Conservation (phyloP, 768 basidiomycete genomes). For the Lyophyllum decastes region DNA sequence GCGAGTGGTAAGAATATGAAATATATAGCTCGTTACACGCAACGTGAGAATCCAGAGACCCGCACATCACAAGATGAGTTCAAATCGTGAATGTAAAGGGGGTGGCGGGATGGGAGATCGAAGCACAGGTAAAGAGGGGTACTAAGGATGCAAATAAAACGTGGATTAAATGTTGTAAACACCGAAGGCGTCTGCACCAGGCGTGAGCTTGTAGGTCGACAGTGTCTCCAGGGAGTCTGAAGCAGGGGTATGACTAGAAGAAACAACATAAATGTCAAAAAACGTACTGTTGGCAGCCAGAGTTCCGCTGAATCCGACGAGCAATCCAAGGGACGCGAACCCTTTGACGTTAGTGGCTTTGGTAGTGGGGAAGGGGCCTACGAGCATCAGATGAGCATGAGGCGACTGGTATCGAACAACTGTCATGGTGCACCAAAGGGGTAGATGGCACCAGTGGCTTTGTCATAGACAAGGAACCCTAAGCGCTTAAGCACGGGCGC, state of each 20-base stretch:
- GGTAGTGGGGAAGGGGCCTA: background rate
- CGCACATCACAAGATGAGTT: too few relatives aligned
- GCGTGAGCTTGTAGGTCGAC: background rate
- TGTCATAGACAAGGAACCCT: background rate
- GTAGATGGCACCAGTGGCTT: background rate
- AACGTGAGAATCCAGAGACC: too few relatives aligned
- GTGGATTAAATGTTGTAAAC: background rate
- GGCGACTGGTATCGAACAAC: background rate
- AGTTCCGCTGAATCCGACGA: constrained; percentile 6
- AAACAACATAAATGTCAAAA: background rate
- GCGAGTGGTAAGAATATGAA: too few relatives aligned
- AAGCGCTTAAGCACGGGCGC: background rate
- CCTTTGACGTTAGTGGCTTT: background rate
- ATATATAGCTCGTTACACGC: too few relatives aligned
- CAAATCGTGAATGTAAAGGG: too few relatives aligned
- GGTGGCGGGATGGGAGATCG: too few relatives aligned
- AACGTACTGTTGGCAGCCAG: background rate
- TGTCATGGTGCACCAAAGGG: background rate
- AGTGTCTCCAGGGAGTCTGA: background rate
- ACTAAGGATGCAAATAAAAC: too few relatives aligned
- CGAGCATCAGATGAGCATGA: background rate
- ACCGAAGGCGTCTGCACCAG: background rate
- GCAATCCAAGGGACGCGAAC: constrained; percentile 5
- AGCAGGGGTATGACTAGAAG: background rate
- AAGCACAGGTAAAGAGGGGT: too few relatives aligned